Evolutionary conservation across 169 alveolate genomes (phyloP).

Genomic region (Nephromyces sp.): DNA sequence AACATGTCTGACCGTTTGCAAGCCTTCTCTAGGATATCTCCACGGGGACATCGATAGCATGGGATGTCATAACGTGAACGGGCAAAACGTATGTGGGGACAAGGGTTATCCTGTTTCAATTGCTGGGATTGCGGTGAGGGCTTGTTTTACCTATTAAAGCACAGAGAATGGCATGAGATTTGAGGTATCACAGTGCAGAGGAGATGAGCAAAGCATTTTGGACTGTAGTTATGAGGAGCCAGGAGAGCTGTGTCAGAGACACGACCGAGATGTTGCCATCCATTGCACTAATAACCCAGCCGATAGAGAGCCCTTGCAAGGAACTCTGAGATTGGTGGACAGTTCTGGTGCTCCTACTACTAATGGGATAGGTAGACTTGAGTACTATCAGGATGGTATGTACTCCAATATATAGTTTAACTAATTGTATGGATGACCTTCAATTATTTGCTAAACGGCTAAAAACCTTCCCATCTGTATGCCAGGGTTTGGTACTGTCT

Average conservation of each 20-base stretch:
- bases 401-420: not conserved
- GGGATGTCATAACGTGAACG: slow-evolving; percentile 55
- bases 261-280: slow-evolving; percentile 62
- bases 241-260: slow-evolving; percentile 53
- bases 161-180: not conserved
- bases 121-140: slow-evolving; percentile 42
- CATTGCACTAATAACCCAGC: slow-evolving; percentile 54
- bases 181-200: slow-evolving; percentile 43
- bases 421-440: not conserved
- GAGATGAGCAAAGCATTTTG: slow-evolving; percentile 48
- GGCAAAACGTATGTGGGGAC: slow-evolving; percentile 62
- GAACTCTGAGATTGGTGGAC: slow-evolving; percentile 60
- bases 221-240: slow-evolving; percentile 62
- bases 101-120: slow-evolving; percentile 57
- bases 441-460: not conserved
- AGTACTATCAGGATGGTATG: slow-evolving; percentile 20
- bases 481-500: slow-evolving; percentile 43
- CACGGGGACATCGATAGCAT: slow-evolving; percentile 49
- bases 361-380: slow-evolving; percentile 54
- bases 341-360: slow-evolving; percentile 46
- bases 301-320: slow-evolving; percentile 45
- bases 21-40: slow-evolving; percentile 35
- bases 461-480: not conserved
- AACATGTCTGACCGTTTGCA: no score
- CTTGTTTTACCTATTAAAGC: not conserved